These are phyloP conservation scores for Monosporozyma yasuniensis DNA, from an alignment of 805 yeast genomes.

Conservation along the genomic window DNA sequence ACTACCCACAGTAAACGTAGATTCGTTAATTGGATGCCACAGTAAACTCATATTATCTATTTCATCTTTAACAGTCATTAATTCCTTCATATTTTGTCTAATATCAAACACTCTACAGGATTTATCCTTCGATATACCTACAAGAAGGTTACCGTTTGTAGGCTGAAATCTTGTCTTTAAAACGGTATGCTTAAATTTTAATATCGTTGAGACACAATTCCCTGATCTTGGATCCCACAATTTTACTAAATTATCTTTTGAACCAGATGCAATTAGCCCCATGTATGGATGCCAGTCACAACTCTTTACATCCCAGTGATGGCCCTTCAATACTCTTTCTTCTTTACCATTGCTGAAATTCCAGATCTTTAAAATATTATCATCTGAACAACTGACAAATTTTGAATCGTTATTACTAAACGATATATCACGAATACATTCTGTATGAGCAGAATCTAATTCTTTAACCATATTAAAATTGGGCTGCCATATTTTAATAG, in stretches of 20 bases:
- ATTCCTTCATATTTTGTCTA: conserved; percentile 65
- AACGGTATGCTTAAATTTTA: conserved; percentile 93
- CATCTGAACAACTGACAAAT: conserved; percentile 92
- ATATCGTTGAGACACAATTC: conserved; percentile 65
- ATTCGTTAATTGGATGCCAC: conserved; percentile 88
- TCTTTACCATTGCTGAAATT: conserved; percentile 82
- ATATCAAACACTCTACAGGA: conserved; percentile 83
- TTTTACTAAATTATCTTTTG: conserved; percentile 88
- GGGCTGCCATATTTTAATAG: conserved; percentile 93
- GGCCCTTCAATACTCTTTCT: conserved; percentile 76
- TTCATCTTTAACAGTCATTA: conserved; percentile 67
- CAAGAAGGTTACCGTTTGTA: conserved; percentile 61
- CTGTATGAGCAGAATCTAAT: conserved; percentile 41
- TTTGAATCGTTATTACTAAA: conserved; percentile 87
- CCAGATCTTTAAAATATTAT: conserved; percentile 85
- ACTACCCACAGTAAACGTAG: conserved; percentile 73
- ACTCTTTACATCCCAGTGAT: conserved; percentile 97
- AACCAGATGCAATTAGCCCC: conserved; percentile 85
- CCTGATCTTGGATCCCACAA: conserved; percentile 93
- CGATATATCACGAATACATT: conserved; percentile 76
- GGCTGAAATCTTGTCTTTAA: conserved; percentile 80
- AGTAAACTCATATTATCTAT: conserved; percentile 76
- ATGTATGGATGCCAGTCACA: conserved; percentile 93
- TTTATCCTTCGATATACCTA: conserved; percentile 82
- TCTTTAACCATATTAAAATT: conserved; percentile 93